phyloP scores from a whole-genome alignment of 1,284 basidiomycete species.

The Spongispora temasekensis region DNA sequence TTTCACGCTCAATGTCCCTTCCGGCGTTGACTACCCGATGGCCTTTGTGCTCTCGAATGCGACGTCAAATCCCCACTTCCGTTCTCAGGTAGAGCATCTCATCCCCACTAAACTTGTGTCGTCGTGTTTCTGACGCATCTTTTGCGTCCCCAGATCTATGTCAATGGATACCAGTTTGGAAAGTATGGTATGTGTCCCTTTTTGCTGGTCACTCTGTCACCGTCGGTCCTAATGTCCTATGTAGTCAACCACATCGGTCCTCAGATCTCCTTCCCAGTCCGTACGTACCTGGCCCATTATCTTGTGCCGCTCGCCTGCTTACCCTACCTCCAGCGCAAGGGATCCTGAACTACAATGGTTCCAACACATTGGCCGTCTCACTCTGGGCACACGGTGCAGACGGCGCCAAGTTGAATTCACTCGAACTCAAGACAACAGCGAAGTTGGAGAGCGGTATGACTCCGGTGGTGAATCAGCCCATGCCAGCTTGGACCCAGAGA shows the following conservation, averaged over 20 bases:
- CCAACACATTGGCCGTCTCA: conserved; percentile 49
- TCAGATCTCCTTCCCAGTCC: conserved; percentile 28
- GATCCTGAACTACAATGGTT: conserved; percentile 50
- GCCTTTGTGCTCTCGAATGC: conserved; percentile 41
- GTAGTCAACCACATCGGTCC: conserved; percentile 30
- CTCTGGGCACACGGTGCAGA: conserved; percentile 43
- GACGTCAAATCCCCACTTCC: conserved; percentile 42
- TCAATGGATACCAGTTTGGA: conserved; percentile 33
- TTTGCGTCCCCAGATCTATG: conserved; percentile 21
- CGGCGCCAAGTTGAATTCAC: conserved; percentile 44
- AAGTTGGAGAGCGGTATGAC: conserved; percentile 44
- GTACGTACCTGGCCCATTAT: conserved; percentile 13
- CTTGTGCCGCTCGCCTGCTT: not conserved
- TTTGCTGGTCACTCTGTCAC: not conserved
- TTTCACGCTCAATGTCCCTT: conserved; percentile 44
- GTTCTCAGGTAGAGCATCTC: conserved; percentile 31
- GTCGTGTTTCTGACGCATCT: not conserved
- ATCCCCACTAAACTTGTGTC: not conserved
- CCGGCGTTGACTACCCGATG: conserved; percentile 51
- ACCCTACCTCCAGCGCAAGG: conserved; percentile 43
- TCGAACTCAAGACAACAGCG: conserved; percentile 40
- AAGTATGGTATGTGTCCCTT: conserved; percentile 24
- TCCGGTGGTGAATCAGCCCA: conserved; percentile 41
- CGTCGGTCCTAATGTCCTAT: not conserved
- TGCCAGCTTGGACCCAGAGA: conserved; percentile 41